Evolutionary conservation across 257 asterid genomes (phyloP), one percentile per base, ranked within the genome.

Genomic region (Parsonsia alboflavescens): DNA sequence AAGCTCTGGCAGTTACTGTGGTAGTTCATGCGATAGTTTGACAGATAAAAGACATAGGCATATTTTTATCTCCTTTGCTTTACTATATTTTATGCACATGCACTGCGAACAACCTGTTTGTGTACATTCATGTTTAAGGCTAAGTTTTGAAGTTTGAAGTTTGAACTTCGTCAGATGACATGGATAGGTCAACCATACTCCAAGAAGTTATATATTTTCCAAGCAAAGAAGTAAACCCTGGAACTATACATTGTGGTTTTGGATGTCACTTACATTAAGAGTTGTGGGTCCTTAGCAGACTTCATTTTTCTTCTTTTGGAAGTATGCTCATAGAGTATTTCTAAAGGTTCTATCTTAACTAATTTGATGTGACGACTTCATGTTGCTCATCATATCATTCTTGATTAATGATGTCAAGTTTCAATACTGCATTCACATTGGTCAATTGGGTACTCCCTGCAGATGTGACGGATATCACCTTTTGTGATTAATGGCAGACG

Each of bases 321-420:
- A 63, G 68, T 36, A 36, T 63, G 48, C 46, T 33, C 26, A 33
- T 63, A 15, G 68, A 33, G 68, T 63, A 19, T 19, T 63, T 63
- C 68, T 36, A 33, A 63, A 63, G 68, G 46, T 7, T 63, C 48
- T 33, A 17, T 30, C 68, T 63, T 63, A 63, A 63, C 68, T 33
- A 63, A 36, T 63, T 12, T 36, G 22, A 63, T 63, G 7, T 30
- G 68, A 63, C 17, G 46, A 63, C 22, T 30, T 46, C 10, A 30
- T 63, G n/a, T 63, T 63, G 22, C 68, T 33, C 21, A 33, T 16
- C 68, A 63, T 41, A 39, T 33, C 10, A 9, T 63, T 63, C 68
- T 63, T 33, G 68, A 33, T 63, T 6, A 63, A 63, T 33, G 68
- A 63, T 36, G 22, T 19, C 8, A 12, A 63, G 4, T 17, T 33